phyloP scores from a whole-genome alignment of 495 filamentous ascomycete species.

The Polyplosphaeria fusca region DNA sequence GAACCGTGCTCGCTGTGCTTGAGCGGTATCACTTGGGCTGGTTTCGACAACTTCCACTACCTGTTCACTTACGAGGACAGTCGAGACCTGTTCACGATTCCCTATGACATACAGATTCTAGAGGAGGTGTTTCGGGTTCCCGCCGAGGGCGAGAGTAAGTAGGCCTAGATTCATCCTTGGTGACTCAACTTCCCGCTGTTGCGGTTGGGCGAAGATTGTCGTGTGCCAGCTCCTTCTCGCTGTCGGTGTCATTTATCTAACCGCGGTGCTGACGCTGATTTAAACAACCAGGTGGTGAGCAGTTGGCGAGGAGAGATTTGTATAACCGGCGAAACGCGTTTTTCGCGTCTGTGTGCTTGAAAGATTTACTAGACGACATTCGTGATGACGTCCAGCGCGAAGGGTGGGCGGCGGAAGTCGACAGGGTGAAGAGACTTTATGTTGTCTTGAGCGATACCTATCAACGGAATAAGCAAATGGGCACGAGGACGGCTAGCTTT shows the following conservation, averaged over 20 bases:
- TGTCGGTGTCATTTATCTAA: too few species aligned
- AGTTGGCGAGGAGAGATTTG: neutral
- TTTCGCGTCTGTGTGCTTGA: neutral
- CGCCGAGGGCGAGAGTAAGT: too few species aligned
- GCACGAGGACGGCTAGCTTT: neutral
- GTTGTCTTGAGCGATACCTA: neutral
- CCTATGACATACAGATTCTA: slow-evolving; percentile 12
- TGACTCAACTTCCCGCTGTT: too few species aligned
- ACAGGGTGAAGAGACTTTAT: slow-evolving; percentile 3
- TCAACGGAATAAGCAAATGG: neutral
- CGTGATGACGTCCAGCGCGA: neutral
- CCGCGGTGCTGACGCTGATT: neutral
- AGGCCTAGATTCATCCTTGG: too few species aligned
- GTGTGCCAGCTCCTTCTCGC: too few species aligned
- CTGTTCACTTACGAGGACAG: slow-evolving; percentile 18
- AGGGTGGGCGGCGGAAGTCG: neutral
- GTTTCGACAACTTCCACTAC: slow-evolving; percentile 5
- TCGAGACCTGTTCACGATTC: slow-evolving; percentile 6
- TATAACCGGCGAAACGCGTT: slow-evolving; percentile 14
- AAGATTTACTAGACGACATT: slow-evolving; percentile 1
- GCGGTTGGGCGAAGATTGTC: too few species aligned
- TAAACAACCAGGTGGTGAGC: too few species aligned
- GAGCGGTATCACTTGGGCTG: slow-evolving; percentile 10
- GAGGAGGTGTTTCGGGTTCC: slow-evolving; percentile 2
- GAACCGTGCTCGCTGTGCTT: slow-evolving; percentile 11